These are phyloP conservation scores for Xylaria grammica DNA, from an alignment of 495 filamentous ascomycete genomes.

Conservation along the genomic window DNA sequence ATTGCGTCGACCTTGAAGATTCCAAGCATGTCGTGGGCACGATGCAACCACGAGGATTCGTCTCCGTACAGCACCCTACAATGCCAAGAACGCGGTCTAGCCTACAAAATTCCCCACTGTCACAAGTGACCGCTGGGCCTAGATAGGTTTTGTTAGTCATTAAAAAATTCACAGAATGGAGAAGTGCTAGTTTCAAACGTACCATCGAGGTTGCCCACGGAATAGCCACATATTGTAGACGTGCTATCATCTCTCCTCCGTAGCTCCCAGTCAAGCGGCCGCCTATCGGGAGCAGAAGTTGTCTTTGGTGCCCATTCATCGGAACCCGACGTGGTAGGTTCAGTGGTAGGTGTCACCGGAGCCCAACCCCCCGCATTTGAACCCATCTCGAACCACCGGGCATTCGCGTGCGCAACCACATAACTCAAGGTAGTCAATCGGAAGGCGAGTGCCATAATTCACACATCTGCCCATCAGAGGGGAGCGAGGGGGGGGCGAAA, in stretches of 20 bases:
- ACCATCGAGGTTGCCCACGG: conserved; percentile 24
- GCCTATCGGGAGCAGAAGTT: conserved; percentile 35
- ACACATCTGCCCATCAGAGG: conserved; percentile 31
- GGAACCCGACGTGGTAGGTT: conserved; percentile 27
- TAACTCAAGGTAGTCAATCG: conserved; percentile 40
- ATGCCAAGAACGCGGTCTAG: conserved; percentile 11
- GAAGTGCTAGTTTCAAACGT: not conserved
- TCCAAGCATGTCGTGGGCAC: conserved; percentile 38
- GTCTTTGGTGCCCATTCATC: conserved; percentile 39
- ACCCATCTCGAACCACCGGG: conserved; percentile 26
- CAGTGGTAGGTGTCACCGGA: conserved; percentile 30
- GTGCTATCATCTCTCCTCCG: conserved; percentile 29
- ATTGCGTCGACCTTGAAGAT: conserved; percentile 20
- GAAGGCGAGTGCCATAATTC: conserved; percentile 38
- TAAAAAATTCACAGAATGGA: not conserved
- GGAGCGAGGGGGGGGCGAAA: conserved; percentile 10
- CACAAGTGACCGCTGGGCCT: conserved; percentile 34
- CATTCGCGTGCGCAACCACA: conserved; percentile 35
- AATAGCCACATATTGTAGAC: conserved; percentile 34
- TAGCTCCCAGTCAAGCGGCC: conserved; percentile 30
- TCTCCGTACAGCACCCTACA: conserved; percentile 33
- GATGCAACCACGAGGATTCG: conserved; percentile 31
- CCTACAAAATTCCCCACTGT: conserved; percentile 28
- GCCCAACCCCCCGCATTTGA: conserved; percentile 34
- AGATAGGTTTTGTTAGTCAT: conserved; percentile 23